Percentiles rank a stretch among this genome's conserved stretches.
Conservation (phyloP, 768 basidiomycete species). For the Boletus huronensis region DNA sequence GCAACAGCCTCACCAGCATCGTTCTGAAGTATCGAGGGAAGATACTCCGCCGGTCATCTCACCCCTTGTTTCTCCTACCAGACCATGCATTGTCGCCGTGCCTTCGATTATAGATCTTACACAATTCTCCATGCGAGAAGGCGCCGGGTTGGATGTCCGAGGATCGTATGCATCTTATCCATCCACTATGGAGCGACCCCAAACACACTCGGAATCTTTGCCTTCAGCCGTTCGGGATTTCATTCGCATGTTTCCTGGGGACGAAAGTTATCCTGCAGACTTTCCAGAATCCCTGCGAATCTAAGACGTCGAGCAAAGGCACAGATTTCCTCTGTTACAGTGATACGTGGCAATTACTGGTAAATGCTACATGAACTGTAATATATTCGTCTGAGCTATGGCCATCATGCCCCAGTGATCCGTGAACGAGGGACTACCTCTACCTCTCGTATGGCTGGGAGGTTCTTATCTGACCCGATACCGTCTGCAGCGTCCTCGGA, state of each 20-base stretch:
- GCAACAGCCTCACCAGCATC: conserved; percentile 1
- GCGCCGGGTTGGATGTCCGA: conserved; percentile 1
- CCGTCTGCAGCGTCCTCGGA: conserved; percentile 16
- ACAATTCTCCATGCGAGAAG: conserved; percentile 9
- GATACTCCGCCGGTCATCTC: conserved; percentile 18
- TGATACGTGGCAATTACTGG: neutral
- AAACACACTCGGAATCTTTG: conserved; percentile 12
- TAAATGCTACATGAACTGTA: neutral
- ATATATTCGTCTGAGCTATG: neutral
- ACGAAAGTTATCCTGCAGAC: conserved; percentile 34
- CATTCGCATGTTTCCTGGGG: conserved; percentile 32
- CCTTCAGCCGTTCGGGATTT: conserved; percentile 32
- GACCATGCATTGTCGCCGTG: conserved; percentile 6
- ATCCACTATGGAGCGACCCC: neutral
- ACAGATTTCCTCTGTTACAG: neutral
- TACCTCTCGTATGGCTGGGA: conserved; percentile 10
- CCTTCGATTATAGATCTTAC: neutral
- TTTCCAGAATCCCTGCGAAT: conserved; percentile 31
- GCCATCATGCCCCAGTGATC: conserved; percentile 2
- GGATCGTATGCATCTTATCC: neutral
- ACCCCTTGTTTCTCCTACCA: conserved; percentile 29
- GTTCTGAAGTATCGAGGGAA: neutral
- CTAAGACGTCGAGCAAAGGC: neutral
- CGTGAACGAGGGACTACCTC: conserved; percentile 13
- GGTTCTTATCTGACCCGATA: conserved; percentile 18